Base-by-base conservation (phyloP, 2,329 filamentous ascomycete species). In the Ophiostoma sp. region DNA sequence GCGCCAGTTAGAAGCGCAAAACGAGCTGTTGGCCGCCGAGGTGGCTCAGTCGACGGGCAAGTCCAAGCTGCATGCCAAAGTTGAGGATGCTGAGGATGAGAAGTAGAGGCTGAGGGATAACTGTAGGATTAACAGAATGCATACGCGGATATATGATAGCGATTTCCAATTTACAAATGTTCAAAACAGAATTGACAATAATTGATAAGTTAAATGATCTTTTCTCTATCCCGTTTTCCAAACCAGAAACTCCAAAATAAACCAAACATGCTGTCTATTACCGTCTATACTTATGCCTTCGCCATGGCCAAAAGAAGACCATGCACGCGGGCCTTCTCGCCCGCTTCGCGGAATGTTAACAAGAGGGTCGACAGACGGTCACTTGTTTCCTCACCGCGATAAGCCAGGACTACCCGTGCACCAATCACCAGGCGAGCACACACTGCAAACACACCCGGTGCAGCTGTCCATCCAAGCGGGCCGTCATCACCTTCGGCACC, bases 401-500 rank as follows among this genome's bases (percentile, higher is more conserved):
- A 15, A 17, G 64, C 50, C 7, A 72, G 48, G 72, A 87, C 74
- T 6, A 82, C 80, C 25, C 79, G 78, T 0, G 82, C 83, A 33
- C 80, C 79, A 2, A 82, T 77, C n/a, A 87, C 63, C n/a, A 88
- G 78, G 17, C 84, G 82, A 5, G 84, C 82, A 64, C 87, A 88
- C 57, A 92, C 82, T 2, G 87, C 85, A 79, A 94, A 95, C 0
- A 91, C 88, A 39, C 90, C 88, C 0, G 90, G 86, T 72, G 90
- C 90, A 1, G 91, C 90, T 1, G 88, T 87, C 90, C 92, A 94
- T 7, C 93, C 93, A 45, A 97, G 82, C 9, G 91, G 86, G 0
- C 91, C 91, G 78, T 94, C 92, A 0, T 79, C 78, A 25, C 85
- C 81, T 0, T 75, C 75, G 2, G 78, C 76, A 8, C 81, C 68